Base-by-base conservation (phyloP, 2,329 filamentous ascomycete genomes). In the Hypoxylon sp. region DNA sequence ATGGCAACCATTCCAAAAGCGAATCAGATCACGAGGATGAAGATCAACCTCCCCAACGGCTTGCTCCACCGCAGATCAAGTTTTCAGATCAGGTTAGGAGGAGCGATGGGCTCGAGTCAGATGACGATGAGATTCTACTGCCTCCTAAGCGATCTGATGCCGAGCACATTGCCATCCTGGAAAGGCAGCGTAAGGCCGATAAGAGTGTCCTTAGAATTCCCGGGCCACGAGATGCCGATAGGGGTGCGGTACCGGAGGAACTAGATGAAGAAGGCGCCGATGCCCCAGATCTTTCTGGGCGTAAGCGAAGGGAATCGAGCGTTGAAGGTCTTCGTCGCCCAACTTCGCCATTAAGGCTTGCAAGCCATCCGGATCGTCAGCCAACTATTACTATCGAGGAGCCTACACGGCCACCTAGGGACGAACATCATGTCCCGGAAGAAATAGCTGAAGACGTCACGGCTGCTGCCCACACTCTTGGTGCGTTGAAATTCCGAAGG, bases 141-240 rank as follows among this genome's bases (percentile, higher is more conserved):
- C 87, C 87, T 0, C 79, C 81, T 3, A 84, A 82, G 51, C 78
- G 87, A 52, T 84, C 86, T 35, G 85, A 92, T 48, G 92, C 93
- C 60, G 91, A 94, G 68, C 93, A 97, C 75, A 97, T 98, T 75
- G 92, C 92, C 5, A 96, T 98, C 74, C 79, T 98, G 13, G 89
- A 97, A 78, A 91, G 92, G 32, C 95, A 98, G 78, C 88, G 94
- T 39, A 91, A 93, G 62, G 85, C 84, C 1, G 89, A 89, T 68
- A 90, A 92, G 62, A 91, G 89, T 58, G 89, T 94, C 0, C 82
- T 98, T 47, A 91, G 93, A 44, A 98, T 99, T 74, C 96, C 96
- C 0, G 94, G 94, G 19, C 96, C 96, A 0, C 86, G 94, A 73
- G 96, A 98, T 76, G 94, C 92, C 53, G 96, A 99, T 74, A 88